Evolutionary conservation across 257 asterid species (phyloP), one percentile per base, ranked within the genome.

Genomic region (Fraxinus americana): DNA sequence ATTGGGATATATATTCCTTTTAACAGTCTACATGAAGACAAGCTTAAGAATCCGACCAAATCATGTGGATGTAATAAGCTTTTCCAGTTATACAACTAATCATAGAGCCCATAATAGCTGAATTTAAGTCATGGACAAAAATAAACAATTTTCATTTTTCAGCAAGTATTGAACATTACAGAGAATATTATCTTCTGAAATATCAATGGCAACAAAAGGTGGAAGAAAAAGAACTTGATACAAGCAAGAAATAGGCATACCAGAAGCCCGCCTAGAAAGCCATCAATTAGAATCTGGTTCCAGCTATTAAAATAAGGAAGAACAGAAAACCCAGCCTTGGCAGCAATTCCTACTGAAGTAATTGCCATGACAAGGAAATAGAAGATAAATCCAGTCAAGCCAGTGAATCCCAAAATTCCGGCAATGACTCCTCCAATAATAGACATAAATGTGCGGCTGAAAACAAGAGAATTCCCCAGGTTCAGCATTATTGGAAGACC

Each of bases 401-500:
- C 83, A 32, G 89, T 92, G 80, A 87, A 79, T 61, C 98, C 98
- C 83, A 88, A 78, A 63, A 92, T 86, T 77, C 98, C 98, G 7
- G 98, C 96, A 82, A 91, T 80, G 52, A 91, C 90, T 82, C 98
- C 98, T 73, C 97, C 93, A 36, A 94, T 91, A 88, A 94, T 94
- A 27, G 98, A 88, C 97, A 94, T 88, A 85, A 94, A 94, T 3
- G 97, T 94, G 45, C 97, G 96, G 90, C 97, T 94, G 92, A 79
- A 72, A 76, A 83, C 34, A 65, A 68, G 52, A 59, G 50, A 81
- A 73, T 1, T 7, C 61, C 39, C 78, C 34, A 32, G 69, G 23
- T 57, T 81, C 79, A 86, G 81, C 73, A 78, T 29, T 48, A n/a
- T 25, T 54, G 66, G 7, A 69, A 12, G 11, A 14, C 11, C 5